Base-by-base conservation (phyloP, 208 protist species). In the Paratrypanosoma confusum region DNA sequence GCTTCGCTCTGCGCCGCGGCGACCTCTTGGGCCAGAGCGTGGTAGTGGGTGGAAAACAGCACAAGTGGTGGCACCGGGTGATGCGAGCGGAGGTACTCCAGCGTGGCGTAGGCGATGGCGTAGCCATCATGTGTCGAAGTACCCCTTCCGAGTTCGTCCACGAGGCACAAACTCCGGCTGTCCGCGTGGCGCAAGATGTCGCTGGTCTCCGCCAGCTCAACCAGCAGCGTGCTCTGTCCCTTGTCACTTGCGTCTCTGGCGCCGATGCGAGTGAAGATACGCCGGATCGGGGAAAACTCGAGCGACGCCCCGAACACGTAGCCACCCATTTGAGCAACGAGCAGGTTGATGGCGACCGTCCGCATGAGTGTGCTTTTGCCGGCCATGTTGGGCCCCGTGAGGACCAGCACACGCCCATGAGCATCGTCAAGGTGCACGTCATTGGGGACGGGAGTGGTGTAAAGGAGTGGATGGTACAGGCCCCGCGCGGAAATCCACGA, bases 341-440 rank as follows among this genome's bases (percentile, higher is more conserved):
- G 65, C 0, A 97, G 69, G 22, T 88, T 84, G 7, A 96, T 52
- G 31, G 93, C 96, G 14, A 93, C 70, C n/a, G 91, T 94, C 27
- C 96, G 73, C 55, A 98, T 95, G 14, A 98, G 57, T 0, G 95
- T 98, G 33, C 89, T 97, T 64, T 99, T 99, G 25, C 97, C 97
- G 13, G 96, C 96, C 96, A 99, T 99, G 58, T 99, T 99, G 3
- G 97, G 97, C 6, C 97, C 97, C 5, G 97, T 99, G 13, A 98
- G 59, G 11, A 97, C 62, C 39, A 97, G 67, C 29, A 90, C 56
- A 24, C 70, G 64, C 5, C 70, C 77, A 17, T 36, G 7, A 1
- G n/a, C 39, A 8, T 17, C 38, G 28, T 83, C 63, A 0, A 86
- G 45, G 26, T 14, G 3, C 13, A 84, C 50, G 27, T 42, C 53